phyloP scores from a whole-genome alignment of 192 early-diverging fungal species.

The Pilobolus umbonatus region DNA sequence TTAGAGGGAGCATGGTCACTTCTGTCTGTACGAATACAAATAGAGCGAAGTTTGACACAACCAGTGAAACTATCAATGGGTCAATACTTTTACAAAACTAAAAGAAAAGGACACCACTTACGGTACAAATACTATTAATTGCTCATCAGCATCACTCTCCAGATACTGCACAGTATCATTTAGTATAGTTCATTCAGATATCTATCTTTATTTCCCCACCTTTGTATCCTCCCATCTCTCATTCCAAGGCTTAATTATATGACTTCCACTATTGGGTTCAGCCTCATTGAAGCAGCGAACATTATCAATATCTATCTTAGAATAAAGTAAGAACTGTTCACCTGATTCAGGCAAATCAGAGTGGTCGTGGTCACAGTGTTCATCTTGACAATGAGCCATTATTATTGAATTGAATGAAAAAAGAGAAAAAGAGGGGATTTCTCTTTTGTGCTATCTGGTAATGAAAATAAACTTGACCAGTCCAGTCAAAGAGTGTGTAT shows the following conservation, averaged over 20 bases:
- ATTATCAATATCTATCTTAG: slow-evolving; percentile 73
- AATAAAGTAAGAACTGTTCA: slow-evolving; percentile 64
- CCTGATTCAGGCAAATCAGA: slow-evolving; percentile 64
- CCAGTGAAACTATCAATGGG: slow-evolving; percentile 68
- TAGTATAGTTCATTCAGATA: slow-evolving; percentile 4
- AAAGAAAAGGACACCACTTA: slow-evolving; percentile 40
- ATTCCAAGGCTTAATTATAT: slow-evolving; percentile 85
- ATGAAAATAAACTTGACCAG: no score
- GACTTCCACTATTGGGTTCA: slow-evolving; percentile 54
- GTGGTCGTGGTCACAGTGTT: slow-evolving; percentile 67
- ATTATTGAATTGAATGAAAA: no score
- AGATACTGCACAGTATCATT: slow-evolving; percentile 42
- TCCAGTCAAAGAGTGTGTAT: no score
- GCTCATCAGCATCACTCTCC: slow-evolving; percentile 84
- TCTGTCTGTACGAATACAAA: slow-evolving; percentile 66
- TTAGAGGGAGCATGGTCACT: slow-evolving; percentile 56
- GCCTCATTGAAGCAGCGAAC: slow-evolving; percentile 80
- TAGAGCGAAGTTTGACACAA: slow-evolving; percentile 85
- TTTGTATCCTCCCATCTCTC: slow-evolving; percentile 65
- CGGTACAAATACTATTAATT: slow-evolving; percentile 87
- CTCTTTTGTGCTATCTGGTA: no score
- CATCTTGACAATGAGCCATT: slow-evolving; percentile 30
- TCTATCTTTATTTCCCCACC: slow-evolving; percentile 28
- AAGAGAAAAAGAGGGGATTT: no score
- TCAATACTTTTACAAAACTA: background rate